Percentiles rank a stretch among this genome's conserved stretches.
phyloP scores from a whole-genome alignment of 441 rosid species.

The Macaranga tanarius region DNA sequence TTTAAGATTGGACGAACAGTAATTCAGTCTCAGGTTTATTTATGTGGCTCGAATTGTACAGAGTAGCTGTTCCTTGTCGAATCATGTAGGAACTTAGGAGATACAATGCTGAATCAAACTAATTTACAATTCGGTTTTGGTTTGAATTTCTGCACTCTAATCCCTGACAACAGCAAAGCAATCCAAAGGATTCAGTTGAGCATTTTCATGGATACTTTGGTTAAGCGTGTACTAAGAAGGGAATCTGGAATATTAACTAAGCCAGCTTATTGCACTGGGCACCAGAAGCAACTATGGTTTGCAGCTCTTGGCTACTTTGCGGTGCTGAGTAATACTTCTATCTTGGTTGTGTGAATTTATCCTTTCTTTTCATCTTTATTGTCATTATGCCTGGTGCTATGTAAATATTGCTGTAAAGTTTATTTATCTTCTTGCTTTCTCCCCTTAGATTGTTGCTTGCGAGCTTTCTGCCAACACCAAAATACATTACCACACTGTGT shows the following conservation, averaged over 20 bases:
- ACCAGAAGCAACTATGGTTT: conserved; percentile 8
- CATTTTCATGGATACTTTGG: conserved; percentile 13
- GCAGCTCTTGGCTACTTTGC: conserved; percentile 20
- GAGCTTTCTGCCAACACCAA: conserved; percentile 25
- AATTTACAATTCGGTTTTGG: conserved; percentile 4
- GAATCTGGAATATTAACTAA: conserved; percentile 5
- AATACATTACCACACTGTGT: conserved; percentile 25
- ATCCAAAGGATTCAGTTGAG: conserved; percentile 25
- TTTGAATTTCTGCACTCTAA: conserved; percentile 21
- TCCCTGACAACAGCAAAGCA: conserved; percentile 15
- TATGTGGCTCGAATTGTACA: conserved; percentile 44
- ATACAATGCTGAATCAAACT: background rate
- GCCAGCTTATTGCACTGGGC: conserved; percentile 11
- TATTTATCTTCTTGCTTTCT: conserved; percentile 4
- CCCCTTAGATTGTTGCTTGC: conserved; percentile 18
- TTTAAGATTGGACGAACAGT: conserved; percentile 63
- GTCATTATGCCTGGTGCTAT: conserved; percentile 23
- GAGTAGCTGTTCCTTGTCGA: conserved; percentile 28
- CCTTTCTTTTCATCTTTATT: background rate
- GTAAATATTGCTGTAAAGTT: conserved; percentile 43
- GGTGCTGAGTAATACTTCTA: conserved; percentile 9
- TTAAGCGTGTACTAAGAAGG: conserved; percentile 13
- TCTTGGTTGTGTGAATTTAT: conserved; percentile 25
- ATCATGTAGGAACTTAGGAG: conserved; percentile 3
- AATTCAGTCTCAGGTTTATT: conserved; percentile 73